Percentiles rank a stretch among this genome's conserved stretches.
Evolutionary conservation across 2,329 filamentous ascomycete genomes (phyloP).

Genomic region (Diaporthe eres): DNA sequence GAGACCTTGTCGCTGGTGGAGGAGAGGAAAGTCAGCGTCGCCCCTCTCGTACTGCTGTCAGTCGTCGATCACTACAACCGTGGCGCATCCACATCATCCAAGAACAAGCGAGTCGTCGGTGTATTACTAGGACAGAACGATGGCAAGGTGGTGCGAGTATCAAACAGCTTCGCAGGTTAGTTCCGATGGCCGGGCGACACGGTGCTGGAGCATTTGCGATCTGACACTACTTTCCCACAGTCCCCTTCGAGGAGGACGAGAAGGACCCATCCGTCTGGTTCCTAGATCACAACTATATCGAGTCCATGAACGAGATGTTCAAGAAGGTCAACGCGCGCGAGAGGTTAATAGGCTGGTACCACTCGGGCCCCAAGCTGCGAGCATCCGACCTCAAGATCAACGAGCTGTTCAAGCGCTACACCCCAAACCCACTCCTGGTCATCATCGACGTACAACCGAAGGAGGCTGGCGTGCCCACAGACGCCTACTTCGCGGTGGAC

Average conservation of each 20-base stretch:
- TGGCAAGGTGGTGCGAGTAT: constrained; percentile 95
- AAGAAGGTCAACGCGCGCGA: constrained; percentile 99
- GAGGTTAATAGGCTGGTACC: constrained; percentile 99
- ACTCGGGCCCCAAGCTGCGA: constrained; percentile 96
- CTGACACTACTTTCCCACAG: constrained; percentile 41
- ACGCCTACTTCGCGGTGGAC: constrained; percentile 98
- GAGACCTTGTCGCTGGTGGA: constrained; percentile 92
- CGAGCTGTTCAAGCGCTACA: constrained; percentile 99
- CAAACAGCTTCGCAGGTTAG: constrained; percentile 97
- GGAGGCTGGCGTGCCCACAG: constrained; percentile 96
- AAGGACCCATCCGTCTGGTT: constrained; percentile 99
- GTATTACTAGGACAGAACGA: constrained; percentile 96
- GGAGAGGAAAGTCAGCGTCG: constrained; percentile 94
- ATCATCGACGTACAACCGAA: constrained; percentile 99
- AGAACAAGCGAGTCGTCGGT: constrained; percentile 89
- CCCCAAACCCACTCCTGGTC: constrained; percentile 93
- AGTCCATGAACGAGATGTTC: constrained; percentile 99
- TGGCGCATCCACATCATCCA: constrained; percentile 87
- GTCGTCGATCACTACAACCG: constrained; percentile 99
- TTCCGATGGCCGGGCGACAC: constrained; percentile 18
- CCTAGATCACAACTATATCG: constrained; percentile 98
- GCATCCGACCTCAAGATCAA: constrained; percentile 99
- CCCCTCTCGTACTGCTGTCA: constrained; percentile 96
- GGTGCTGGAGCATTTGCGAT: not conserved
- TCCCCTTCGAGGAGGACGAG: constrained; percentile 97